Evolutionary conservation across 768 basidiomycete genomes (phyloP).

Genomic region (Leccinum subgranulosum): DNA sequence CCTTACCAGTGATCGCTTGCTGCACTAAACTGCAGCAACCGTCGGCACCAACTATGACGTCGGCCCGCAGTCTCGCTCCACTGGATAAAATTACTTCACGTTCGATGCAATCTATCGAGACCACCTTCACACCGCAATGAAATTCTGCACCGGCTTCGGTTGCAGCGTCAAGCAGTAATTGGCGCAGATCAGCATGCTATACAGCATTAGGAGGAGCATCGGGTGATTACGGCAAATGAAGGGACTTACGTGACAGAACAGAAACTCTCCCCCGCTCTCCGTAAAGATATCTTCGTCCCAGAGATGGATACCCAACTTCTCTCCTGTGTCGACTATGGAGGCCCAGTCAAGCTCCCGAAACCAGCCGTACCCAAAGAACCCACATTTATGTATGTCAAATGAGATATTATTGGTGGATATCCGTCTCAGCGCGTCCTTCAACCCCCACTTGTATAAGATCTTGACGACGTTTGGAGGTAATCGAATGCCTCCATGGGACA

Average conservation of each 20-base stretch:
- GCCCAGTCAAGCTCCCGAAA: conserved; percentile 4
- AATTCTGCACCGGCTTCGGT: conserved; percentile 46
- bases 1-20: conserved; percentile 30
- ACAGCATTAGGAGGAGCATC: not conserved
- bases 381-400: conserved; percentile 28
- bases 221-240: not conserved
- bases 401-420: conserved; percentile 25
- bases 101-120: conserved; percentile 32
- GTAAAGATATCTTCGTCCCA: conserved; percentile 47
- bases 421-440: conserved; percentile 40
- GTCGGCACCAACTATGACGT: conserved; percentile 62
- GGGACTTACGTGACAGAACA: conserved; percentile 44
- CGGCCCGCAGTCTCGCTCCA: conserved; percentile 44
- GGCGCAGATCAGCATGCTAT: conserved; percentile 53
- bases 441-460: conserved; percentile 54
- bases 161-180: conserved; percentile 46
- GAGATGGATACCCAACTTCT: conserved; percentile 41
- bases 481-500: conserved; percentile 39
- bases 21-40: conserved; percentile 46
- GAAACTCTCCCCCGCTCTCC: conserved; percentile 49
- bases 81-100: conserved; percentile 36
- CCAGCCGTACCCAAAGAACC: conserved; percentile 3
- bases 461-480: conserved; percentile 60
- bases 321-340: conserved; percentile 42
- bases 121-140: conserved; percentile 39